Base-by-base conservation (phyloP, 2,329 filamentous ascomycete species). In the Pyrenophora teres region DNA sequence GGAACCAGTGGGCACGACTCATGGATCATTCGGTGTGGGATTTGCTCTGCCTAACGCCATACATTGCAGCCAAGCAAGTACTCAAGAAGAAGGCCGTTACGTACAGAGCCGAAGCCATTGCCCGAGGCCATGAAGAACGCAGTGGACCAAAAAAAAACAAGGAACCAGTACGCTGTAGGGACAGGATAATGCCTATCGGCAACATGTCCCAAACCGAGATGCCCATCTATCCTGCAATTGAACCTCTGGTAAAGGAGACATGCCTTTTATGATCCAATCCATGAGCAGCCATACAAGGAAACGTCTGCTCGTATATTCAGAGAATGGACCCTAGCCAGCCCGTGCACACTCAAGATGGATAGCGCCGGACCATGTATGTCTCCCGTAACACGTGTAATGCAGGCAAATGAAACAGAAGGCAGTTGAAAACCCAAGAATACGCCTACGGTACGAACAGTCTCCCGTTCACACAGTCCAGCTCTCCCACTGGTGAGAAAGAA, bases 321-420 rank as follows among this genome's bases (percentile, higher is more conserved):
- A 65, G 58, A 56, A 19, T 62, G 54, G 47, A 59, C 35, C 63
- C 52, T 58, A 52, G 63, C 58, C 57, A 57, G 54, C 54, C 60
- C 60, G 67, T 63, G 60, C 63, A 63, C 59, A 47, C 56, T 56
- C 58, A 35, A 59, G 50, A 50, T 58, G 52, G 53, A 57, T 63
- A 63, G 67, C 65, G 67, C 67, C 67, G 48, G 65, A 62, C 56
- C 57, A 62, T 64, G 60, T 62, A 56, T 19, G 36, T 41, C 64
- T 63, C 63, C 37, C 19, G 30, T 40, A 19, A 35, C 37, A 25
- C 21, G 40, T 40, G 45, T 35, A 32, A 18, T 40, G 18, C 19
- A 13, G 10, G 33, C 13, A 23, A 15, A 41, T n/a, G 7, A 16
- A 33, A 27, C 38, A 33, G 19, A 40, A 35, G 19, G 16, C 15